Evolutionary conservation across 2,329 filamentous ascomycete genomes (phyloP).

Genomic region (Fusarium aywerte): DNA sequence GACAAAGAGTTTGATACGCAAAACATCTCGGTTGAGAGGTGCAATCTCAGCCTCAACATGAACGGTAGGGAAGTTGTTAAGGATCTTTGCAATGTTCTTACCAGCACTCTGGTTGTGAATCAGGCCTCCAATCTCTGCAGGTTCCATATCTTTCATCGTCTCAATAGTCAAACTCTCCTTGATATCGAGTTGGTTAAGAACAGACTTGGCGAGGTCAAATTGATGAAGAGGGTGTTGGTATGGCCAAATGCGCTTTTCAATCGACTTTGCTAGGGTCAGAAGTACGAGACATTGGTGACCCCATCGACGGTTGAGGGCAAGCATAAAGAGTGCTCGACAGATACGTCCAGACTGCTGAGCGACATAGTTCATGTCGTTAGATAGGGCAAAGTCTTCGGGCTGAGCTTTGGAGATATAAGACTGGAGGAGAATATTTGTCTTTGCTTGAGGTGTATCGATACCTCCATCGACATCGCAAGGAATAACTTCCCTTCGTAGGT

Average conservation of each 20-base stretch:
- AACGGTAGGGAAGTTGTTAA: slow-evolving; percentile 92
- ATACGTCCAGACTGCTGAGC: slow-evolving; percentile 96
- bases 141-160: slow-evolving; percentile 89
- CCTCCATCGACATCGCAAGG: slow-evolving; percentile 83
- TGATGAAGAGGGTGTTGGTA: slow-evolving; percentile 95
- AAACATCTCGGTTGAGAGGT: slow-evolving; percentile 91
- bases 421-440: slow-evolving; percentile 95
- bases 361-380: slow-evolving; percentile 93
- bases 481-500: slow-evolving; percentile 75
- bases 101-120: slow-evolving; percentile 94
- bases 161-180: slow-evolving; percentile 83
- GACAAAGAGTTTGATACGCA: slow-evolving; percentile 88
- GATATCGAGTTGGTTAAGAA: slow-evolving; percentile 86
- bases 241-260: slow-evolving; percentile 95
- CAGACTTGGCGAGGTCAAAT: slow-evolving; percentile 86
- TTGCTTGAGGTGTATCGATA: slow-evolving; percentile 79
- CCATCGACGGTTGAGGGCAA: slow-evolving; percentile 94
- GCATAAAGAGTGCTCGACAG: slow-evolving; percentile 95
- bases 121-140: slow-evolving; percentile 86
- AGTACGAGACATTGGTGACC: slow-evolving; percentile 94
- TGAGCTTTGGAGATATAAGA: slow-evolving; percentile 90
- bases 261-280: slow-evolving; percentile 92
- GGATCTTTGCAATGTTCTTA: slow-evolving; percentile 78
- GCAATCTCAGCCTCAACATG: slow-evolving; percentile 94
- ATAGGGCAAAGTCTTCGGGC: slow-evolving; percentile 91